A percentile compares a stretch with the other conserved stretches of the same genome.
These are phyloP conservation scores for Cutaneotrichosporon arboriforme DNA, from an alignment of 1,284 basidiomycete species.

Conservation along the genomic window DNA sequence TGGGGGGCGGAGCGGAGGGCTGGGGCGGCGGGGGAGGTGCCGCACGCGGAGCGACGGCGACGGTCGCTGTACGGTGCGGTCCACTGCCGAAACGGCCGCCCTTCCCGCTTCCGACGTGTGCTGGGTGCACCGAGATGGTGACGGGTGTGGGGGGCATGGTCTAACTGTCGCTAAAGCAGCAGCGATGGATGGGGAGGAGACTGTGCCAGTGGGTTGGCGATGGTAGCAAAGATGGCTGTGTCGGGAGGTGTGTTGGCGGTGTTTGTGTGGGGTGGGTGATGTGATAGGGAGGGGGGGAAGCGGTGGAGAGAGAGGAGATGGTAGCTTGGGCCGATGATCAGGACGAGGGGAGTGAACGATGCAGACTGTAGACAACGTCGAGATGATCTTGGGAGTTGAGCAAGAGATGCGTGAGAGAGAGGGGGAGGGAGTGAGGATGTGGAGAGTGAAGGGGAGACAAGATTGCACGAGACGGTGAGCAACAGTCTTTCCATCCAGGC, in stretches of 20 bases:
- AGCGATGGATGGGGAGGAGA: not conserved
- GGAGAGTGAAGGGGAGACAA: no score
- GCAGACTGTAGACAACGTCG: no score
- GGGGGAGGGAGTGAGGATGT: no score
- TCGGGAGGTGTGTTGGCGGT: not conserved
- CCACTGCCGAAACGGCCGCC: not conserved
- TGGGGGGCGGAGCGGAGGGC: not conserved
- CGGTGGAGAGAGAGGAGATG: not conserved
- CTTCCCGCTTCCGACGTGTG: not conserved
- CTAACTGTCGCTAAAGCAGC: not conserved
- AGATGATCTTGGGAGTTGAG: no score
- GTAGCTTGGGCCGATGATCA: not conserved
- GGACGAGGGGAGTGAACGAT: not conserved
- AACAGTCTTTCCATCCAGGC: no score
- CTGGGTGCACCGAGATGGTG: conserved; percentile 10
- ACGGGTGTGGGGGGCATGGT: conserved; percentile 26
- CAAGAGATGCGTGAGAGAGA: no score
- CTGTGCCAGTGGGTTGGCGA: not conserved
- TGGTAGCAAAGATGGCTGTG: not conserved
- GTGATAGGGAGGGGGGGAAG: not conserved
- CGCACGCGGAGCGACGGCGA: conserved; percentile 5
- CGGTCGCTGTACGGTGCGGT: not conserved
- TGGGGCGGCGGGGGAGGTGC: not conserved
- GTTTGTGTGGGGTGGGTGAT: not conserved
- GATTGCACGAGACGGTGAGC: no score